phyloP scores from a whole-genome alignment of 495 filamentous ascomycete genomes.

The Chlorociboria aeruginascens region DNA sequence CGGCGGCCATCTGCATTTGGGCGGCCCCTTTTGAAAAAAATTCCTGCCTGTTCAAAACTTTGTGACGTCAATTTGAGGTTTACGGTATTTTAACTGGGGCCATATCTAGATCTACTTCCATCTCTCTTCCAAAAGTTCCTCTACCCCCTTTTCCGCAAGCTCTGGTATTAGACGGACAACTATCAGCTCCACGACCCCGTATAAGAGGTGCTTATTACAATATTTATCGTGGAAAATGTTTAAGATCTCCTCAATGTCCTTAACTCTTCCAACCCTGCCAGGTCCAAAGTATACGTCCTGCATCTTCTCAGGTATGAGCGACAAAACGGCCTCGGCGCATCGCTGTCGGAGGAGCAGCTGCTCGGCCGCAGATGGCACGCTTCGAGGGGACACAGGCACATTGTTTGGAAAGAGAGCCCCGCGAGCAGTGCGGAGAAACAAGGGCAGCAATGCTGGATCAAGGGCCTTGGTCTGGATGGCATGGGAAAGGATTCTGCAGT shows the following conservation, averaged over 20 bases:
- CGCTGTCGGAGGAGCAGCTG: constrained; percentile 35
- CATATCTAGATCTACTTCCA: constrained; percentile 35
- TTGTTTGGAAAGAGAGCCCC: constrained; percentile 73
- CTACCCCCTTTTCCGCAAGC: constrained; percentile 58
- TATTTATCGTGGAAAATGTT: constrained; percentile 71
- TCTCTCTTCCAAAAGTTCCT: constrained; percentile 62
- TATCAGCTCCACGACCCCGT: constrained; percentile 63
- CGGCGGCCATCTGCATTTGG: constrained; percentile 16
- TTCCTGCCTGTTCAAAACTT: neutral
- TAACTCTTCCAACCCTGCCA: constrained; percentile 11
- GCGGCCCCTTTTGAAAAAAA: constrained; percentile 16
- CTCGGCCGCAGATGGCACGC: constrained; percentile 33
- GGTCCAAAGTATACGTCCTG: constrained; percentile 35
- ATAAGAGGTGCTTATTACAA: constrained; percentile 82
- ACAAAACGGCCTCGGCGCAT: constrained; percentile 41
- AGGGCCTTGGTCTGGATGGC: constrained; percentile 52
- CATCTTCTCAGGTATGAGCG: constrained; percentile 35
- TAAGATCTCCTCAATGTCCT: constrained; percentile 34
- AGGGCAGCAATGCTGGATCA: constrained; percentile 56
- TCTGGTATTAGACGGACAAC: constrained; percentile 76
- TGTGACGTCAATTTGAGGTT: neutral
- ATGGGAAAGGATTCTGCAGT: constrained; percentile 61
- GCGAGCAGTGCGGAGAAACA: constrained; percentile 59
- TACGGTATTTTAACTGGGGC: neutral
- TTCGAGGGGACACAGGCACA: constrained; percentile 35